Conservation (phyloP, 2,329 filamentous ascomycete species). For the Colletotrichum sp. region DNA sequence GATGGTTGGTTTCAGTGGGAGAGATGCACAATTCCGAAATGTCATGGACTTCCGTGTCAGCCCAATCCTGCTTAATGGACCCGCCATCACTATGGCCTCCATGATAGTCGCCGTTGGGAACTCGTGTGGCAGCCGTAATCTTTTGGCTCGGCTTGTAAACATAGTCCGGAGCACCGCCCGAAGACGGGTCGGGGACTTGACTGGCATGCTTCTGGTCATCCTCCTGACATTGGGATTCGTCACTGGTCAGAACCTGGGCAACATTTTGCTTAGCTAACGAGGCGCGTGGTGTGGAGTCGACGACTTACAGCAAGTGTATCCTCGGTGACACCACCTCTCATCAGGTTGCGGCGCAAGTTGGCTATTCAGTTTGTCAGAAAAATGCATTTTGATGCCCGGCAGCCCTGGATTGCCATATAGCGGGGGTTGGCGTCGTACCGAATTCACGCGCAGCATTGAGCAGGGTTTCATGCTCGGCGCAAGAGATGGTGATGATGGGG, state of each 20-base stretch:
- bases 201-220: neutral
- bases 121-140: neutral
- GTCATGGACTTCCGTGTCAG: neutral
- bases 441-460: constrained; percentile 58
- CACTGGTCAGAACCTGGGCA: constrained; percentile 18
- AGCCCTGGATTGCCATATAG: neutral
- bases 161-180: neutral
- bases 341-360: constrained; percentile 54
- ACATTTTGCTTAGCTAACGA: neutral
- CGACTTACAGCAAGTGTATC: constrained; percentile 50
- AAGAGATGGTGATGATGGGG: constrained; percentile 58
- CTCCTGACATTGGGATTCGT: constrained; percentile 19
- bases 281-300: neutral
- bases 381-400: neutral
- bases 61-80: neutral
- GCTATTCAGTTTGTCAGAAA: constrained; percentile 31
- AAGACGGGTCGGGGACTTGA: neutral
- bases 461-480: constrained; percentile 65
- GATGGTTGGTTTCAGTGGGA: neutral
- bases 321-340: constrained; percentile 52
- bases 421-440: constrained; percentile 44
- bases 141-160: neutral
- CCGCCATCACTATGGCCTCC: neutral
- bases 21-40: neutral
- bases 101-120: neutral